Conservation (phyloP, 2,329 filamentous ascomycete species). For the Pseudodiploospora longispora region DNA sequence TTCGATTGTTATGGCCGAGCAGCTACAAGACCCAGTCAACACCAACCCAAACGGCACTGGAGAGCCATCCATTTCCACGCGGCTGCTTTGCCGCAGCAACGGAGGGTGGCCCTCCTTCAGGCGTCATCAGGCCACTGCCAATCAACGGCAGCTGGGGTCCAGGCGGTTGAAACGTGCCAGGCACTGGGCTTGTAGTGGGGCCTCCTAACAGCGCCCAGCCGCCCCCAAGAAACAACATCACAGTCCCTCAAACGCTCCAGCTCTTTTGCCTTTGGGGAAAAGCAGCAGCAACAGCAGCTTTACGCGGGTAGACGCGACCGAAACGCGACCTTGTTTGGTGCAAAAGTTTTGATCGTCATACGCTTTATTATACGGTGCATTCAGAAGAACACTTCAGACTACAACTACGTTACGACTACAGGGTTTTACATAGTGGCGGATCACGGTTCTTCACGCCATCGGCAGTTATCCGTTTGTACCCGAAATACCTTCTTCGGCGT, state of each 20-base stretch:
- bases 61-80: too few species aligned
- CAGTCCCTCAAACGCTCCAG: background rate
- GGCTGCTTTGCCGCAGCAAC: conserved; percentile 18
- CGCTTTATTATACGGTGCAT: too few species aligned
- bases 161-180: background rate
- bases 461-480: too few species aligned
- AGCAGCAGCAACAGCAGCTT: conserved; percentile 18
- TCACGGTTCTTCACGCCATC: too few species aligned
- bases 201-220: background rate
- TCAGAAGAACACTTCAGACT: too few species aligned
- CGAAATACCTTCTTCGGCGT: too few species aligned
- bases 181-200: background rate
- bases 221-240: background rate
- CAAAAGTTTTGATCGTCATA: too few species aligned
- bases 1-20: too few species aligned
- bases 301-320: conserved; percentile 26
- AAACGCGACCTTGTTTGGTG: conserved; percentile 7
- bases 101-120: conserved; percentile 4
- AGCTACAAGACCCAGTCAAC: too few species aligned
- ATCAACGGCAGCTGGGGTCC: conserved; percentile 3
- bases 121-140: conserved; percentile 1
- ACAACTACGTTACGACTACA: too few species aligned
- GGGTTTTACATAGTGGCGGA: too few species aligned
- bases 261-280: background rate
- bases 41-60: too few species aligned